phyloP scores from a whole-genome alignment of 2,329 filamentous ascomycete genomes.

The Colletotrichum sp. region DNA sequence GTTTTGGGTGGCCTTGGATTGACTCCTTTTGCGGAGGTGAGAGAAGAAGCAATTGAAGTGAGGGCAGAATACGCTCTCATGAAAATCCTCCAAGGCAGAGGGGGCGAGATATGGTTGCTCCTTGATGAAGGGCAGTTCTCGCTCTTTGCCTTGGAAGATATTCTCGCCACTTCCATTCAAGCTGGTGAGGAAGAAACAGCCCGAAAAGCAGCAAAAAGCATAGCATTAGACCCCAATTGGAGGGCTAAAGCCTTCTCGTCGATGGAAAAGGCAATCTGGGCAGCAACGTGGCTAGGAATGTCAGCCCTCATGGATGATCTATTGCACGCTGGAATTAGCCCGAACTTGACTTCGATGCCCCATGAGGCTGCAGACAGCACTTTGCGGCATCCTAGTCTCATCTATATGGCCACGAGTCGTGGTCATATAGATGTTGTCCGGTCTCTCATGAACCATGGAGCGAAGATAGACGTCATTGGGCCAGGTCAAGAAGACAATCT shows the following conservation, averaged over 20 bases:
- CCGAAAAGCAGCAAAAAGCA: rapidly evolving
- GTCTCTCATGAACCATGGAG: neutral
- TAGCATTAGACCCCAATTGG: neutral
- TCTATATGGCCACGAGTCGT: neutral
- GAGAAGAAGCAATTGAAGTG: neutral
- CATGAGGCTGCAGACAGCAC: rapidly evolving
- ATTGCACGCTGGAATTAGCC: neutral
- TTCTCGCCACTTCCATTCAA: neutral
- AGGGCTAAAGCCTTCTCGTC: neutral
- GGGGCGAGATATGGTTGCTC: neutral
- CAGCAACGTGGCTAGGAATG: neutral
- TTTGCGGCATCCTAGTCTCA: neutral
- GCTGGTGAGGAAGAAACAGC: neutral
- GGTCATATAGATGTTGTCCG: neutral
- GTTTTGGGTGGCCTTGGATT: neutral
- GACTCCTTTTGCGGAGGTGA: neutral
- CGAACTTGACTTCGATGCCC: neutral
- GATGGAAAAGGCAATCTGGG: neutral
- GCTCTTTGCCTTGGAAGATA: neutral
- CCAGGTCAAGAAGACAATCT: neutral
- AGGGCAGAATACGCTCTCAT: neutral
- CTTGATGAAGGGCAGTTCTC: neutral
- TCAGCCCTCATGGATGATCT: neutral
- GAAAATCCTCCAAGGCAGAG: neutral
- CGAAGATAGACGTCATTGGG: neutral